Evolutionary conservation across 2,329 filamentous ascomycete species (phyloP).

Genomic region (Bipolaris bicolor): DNA sequence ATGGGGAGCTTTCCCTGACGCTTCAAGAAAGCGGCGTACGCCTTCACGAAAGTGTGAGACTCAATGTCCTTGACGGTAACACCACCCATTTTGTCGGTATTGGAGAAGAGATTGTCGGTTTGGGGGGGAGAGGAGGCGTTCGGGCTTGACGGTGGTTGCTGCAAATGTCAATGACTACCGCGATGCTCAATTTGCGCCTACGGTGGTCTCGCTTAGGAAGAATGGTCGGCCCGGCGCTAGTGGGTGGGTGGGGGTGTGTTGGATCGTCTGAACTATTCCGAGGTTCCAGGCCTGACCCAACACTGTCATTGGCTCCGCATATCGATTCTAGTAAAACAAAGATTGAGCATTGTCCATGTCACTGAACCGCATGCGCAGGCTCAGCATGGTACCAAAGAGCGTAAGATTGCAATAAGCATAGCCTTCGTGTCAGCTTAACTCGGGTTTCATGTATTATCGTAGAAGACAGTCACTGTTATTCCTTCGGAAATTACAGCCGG

Average conservation of each 20-base stretch:
- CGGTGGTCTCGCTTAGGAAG: constrained; percentile 33
- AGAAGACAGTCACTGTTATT: too few species aligned
- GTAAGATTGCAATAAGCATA: too few species aligned
- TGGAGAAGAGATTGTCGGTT: constrained; percentile 26
- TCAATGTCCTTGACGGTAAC: constrained; percentile 85
- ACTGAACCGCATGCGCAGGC: too few species aligned
- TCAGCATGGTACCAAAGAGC: too few species aligned
- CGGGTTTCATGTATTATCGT: too few species aligned
- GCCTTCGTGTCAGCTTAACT: too few species aligned
- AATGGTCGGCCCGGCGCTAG: constrained; percentile 27
- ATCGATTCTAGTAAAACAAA: background rate
- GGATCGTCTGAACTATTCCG: background rate
- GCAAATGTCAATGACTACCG: constrained; percentile 8
- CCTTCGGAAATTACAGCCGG: too few species aligned
- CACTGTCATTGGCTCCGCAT: background rate
- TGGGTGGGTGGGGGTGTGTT: background rate
- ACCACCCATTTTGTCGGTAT: constrained; percentile 78
- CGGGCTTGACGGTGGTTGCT: constrained; percentile 34
- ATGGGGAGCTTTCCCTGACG: constrained; percentile 91
- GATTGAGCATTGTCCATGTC: too few species aligned
- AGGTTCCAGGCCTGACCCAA: background rate
- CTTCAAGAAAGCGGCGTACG: constrained; percentile 90
- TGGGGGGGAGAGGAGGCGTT: constrained; percentile 14
- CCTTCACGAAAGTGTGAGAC: constrained; percentile 88
- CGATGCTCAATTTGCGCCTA: constrained; percentile 10